Base-by-base conservation (phyloP, 2,329 filamentous ascomycete species). In the Curvularia verruculosa region DNA sequence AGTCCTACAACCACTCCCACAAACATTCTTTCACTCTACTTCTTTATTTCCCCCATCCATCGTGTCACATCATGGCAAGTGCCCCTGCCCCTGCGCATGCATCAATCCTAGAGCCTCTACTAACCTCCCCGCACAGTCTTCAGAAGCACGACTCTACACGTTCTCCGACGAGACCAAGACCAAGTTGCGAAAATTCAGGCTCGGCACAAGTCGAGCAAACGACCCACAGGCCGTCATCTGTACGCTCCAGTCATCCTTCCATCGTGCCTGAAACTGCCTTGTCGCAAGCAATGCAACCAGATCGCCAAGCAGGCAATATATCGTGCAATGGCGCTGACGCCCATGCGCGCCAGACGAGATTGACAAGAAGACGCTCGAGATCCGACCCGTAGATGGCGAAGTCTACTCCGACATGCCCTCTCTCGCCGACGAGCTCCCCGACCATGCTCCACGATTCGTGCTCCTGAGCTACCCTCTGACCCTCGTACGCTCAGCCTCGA, bases 181-280 rank as follows among this genome's bases (percentile, higher is more conserved):
- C 65, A 89, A 93, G 73, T 86, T 99, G 65, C 90, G 91, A 77
- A 98, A 97, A 79, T 99, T 99, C 81, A 90, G 95, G 49, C 84
- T 99, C 26, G 87, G 89, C 24, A 98, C 95, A 2, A 97, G 93
- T 31, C 84, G 95, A 64, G 88, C 92, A 50, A 94, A 89, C 74
- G 87, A 89, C 45, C 89, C 93, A 0, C 92, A 97, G 81, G 95
- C 93, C 59, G 87, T 96, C 61, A 96, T 99, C 68, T 98, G 95
- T 98, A 90, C 79, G 88, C 55, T 28, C 48, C 41, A 49, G 24
- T 26, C 46, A 54, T 26, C 58, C 24, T 39, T 52, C 21, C 29
- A 29, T 60, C 54, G 48, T 46, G 26, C 37, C 47, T 50, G 44
- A 24, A 18, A 24, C 23, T 36, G 15, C 54, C 37, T 18, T 39